Conservation (phyloP, 805 yeast species). For the Cyberlindnera mrakii region DNA sequence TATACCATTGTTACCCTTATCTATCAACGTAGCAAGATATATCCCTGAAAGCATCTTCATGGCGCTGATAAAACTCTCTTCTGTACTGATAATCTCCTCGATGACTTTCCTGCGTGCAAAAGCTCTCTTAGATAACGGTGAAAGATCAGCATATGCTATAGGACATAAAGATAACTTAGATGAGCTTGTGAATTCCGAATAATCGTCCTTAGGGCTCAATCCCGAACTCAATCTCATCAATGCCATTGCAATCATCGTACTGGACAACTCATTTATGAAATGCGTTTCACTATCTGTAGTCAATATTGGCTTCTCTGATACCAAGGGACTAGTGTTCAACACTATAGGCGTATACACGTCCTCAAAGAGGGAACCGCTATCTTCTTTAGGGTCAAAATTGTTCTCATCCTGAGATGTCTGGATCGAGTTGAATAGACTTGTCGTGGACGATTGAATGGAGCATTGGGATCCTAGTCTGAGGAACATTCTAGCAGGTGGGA, state of each 20-base stretch:
- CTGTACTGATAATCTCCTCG: conserved; percentile 46
- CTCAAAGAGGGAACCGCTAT: too few species aligned
- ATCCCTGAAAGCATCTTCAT: conserved; percentile 36
- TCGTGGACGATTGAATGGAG: background rate
- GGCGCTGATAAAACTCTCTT: conserved; percentile 39
- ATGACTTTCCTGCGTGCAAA: conserved; percentile 25
- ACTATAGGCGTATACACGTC: too few species aligned
- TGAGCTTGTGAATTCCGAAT: conserved; percentile 11
- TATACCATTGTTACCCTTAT: conserved; percentile 25
- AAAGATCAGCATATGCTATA: conserved; percentile 6
- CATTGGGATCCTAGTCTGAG: background rate
- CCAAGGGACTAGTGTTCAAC: too few species aligned
- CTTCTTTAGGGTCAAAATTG: too few species aligned
- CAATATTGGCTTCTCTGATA: background rate
- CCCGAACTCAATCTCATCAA: background rate
- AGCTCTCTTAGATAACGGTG: conserved; percentile 14
- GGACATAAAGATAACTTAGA: conserved; percentile 16
- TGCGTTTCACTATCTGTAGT: background rate
- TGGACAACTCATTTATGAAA: background rate
- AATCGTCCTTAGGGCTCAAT: background rate
- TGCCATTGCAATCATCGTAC: background rate
- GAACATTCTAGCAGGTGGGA: too few species aligned
- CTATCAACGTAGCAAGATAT: conserved; percentile 36
- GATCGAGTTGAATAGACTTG: too few species aligned
- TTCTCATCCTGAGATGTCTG: too few species aligned